Base-by-base conservation (phyloP, 2,329 filamentous ascomycete genomes). In the Aspergillus fischeri region DNA sequence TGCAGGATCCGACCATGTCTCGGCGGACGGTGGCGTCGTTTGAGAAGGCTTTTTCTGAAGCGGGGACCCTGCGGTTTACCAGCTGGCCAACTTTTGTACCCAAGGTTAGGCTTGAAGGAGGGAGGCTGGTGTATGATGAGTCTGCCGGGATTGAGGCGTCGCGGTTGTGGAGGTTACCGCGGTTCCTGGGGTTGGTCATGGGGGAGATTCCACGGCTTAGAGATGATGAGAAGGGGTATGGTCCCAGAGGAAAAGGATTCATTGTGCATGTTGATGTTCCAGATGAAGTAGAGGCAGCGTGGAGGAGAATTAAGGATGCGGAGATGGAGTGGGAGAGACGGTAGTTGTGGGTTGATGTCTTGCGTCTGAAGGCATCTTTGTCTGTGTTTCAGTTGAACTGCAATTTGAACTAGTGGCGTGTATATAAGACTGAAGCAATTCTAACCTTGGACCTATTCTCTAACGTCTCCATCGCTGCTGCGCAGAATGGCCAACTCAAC, bases 1-100 rank as follows among this genome's bases (percentile, higher is more conserved):
- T 77, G 9, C 78, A 80, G 60, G 78, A 80, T 61, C 76, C 78
- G 0, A 80, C 78, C 0, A 80, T 80, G 78, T 71, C 71, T 48
- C 60, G 72, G 27, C 65, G 77, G 9, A 79, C 78, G 0, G 65
- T 69, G 1, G 74, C 74, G 2, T 75, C 75, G 2, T 80, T 80
- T 52, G 59, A 73, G 50, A 75, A 74, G 57, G 67, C 64, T 0
- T 80, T 75, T 55, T 47, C 54, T 38, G 32, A 14, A 2, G 41
- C 51, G 6, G 38, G 5, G 0, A 32, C 59, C 0, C 67, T 71
- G 0, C 55, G 53, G 1, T 66, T 77, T 48, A n/a, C 56, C 3
- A 63, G 61, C n/a, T 68, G 60, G 45, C 65, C 66, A 4, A 48
- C 58, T 1, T 60, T 67, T 24, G 57, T 67, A 5, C 65, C 66